Base-by-base conservation (phyloP, 2,329 filamentous ascomycete genomes). In the Penicillium polonicum region DNA sequence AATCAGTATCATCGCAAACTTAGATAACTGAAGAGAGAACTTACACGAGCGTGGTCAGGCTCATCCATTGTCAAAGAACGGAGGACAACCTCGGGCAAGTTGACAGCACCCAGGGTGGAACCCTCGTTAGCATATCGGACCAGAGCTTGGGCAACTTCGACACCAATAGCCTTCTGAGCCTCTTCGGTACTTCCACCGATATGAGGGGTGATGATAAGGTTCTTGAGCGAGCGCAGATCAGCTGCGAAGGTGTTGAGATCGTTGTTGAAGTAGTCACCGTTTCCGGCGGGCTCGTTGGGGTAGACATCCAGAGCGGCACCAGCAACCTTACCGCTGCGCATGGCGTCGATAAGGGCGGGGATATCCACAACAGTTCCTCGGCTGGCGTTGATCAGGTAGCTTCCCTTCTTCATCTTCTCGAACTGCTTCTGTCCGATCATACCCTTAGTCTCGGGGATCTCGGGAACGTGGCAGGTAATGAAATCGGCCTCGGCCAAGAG, bases 111-210 rank as follows among this genome's bases (percentile, higher is more conserved):
- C 27, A 95, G 77, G 3, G 94, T 99, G 56, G 88, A 86, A 60
- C 94, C 94, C 76, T 94, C 91, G 79, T 97, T 99, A 73, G 97
- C 94, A 75, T 97, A 99, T 70, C 90, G 87, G 57, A 96, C 89
- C 52, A 99, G 81, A 41, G 92, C 90, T 48, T 94, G 88, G 63
- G 85, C 87, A 58, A 99, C 94, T 81, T 99, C 94, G 43, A 95
- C 84, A 67, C 94, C 94, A 73, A 99, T 99, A 17, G 94, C 93
- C 58, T 90, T 88, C 79, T 99, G 94, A 5, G 94, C 94, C 78
- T 99, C 94, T 78, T 99, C 94, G 0, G 94, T 99, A 76, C 91
- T 96, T 55, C 94, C 94, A 68, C 94, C 94, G 71, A 99, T 97
- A 75, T 99, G 94, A 23, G 94, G 94, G 1, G 93, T 96, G 49